phyloP scores from a whole-genome alignment of 345 rosid genomes.

The Arabidopsis suecica region DNA sequence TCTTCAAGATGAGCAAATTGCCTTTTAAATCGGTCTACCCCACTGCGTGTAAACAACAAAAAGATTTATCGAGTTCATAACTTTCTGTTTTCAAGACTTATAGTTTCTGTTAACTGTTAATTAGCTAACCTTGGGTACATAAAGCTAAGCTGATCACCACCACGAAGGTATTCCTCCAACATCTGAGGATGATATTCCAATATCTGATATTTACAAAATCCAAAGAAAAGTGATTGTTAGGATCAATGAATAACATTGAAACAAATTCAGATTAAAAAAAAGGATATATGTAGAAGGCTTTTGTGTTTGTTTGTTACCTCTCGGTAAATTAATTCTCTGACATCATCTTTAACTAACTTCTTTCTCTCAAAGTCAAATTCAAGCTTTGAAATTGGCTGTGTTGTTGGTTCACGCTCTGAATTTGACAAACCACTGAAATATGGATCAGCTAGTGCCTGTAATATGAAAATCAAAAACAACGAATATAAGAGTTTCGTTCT shows the following conservation, averaged over 20 bases:
- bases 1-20: slow-evolving; percentile 99
- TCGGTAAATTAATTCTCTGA: slow-evolving; percentile 92
- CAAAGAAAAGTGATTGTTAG: slow-evolving; percentile 32
- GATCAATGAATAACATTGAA: slow-evolving; percentile 19
- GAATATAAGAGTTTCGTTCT: neutral
- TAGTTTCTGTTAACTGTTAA: slow-evolving; percentile 20
- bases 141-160: slow-evolving; percentile 84
- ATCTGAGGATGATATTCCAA: slow-evolving; percentile 97
- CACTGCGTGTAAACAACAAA: slow-evolving; percentile 56
- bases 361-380: slow-evolving; percentile 99
- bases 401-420: slow-evolving; percentile 87
- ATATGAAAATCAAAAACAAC: slow-evolving; percentile 23
- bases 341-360: slow-evolving; percentile 90
- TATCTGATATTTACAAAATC: slow-evolving; percentile 48
- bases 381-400: slow-evolving; percentile 90
- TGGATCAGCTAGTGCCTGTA: slow-evolving; percentile 92
- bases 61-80: neutral
- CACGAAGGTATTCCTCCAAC: slow-evolving; percentile 73
- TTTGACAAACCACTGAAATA: slow-evolving; percentile 86
- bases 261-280: slow-evolving; percentile 25
- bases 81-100: slow-evolving; percentile 7
- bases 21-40: slow-evolving; percentile 96
- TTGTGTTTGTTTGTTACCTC: slow-evolving; percentile 60
- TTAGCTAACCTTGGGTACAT: slow-evolving; percentile 88
- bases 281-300: neutral